Percentiles rank a stretch among this genome's conserved stretches.
Conservation (phyloP, 108 stramenopile species). For the Pseudonitzschia multistriata region DNA sequence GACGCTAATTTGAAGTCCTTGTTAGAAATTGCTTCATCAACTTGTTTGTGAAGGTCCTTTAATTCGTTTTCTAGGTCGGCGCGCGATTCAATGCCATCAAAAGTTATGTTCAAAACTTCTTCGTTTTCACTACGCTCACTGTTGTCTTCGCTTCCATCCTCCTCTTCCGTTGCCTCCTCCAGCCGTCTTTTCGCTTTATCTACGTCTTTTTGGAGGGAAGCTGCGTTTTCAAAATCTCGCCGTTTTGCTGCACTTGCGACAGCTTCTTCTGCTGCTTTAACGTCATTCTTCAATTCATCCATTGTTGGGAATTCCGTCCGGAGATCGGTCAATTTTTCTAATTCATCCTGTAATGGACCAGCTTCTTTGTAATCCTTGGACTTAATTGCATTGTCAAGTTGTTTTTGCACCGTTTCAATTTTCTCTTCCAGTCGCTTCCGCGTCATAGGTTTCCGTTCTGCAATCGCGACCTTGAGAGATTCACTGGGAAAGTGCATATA, state of each 20-base stretch:
- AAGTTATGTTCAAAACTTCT: constrained; percentile 10
- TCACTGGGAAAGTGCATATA: constrained; percentile 30
- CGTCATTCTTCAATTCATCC: constrained; percentile 63
- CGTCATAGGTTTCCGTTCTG: constrained; percentile 71
- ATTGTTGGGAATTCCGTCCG: constrained; percentile 72
- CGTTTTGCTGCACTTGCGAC: constrained; percentile 65
- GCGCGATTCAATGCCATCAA: constrained; percentile 55
- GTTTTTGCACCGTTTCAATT: constrained; percentile 55
- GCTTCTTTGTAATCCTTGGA: constrained; percentile 71
- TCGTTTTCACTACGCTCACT: constrained; percentile 15
- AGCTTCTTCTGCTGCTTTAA: constrained; percentile 50
- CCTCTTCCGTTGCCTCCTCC: constrained; percentile 42
- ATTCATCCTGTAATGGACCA: constrained; percentile 68
- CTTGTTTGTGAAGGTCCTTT: constrained; percentile 28
- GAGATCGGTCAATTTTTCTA: constrained; percentile 59
- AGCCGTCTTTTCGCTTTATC: constrained; percentile 56
- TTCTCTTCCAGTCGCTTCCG: constrained; percentile 59
- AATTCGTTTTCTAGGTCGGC: constrained; percentile 72
- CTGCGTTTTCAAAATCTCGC: constrained; percentile 73
- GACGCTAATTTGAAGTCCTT: constrained; percentile 64
- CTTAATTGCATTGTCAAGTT: constrained; percentile 64
- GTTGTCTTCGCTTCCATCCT: constrained; percentile 11
- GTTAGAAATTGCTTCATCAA: constrained; percentile 57
- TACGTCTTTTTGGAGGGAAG: constrained; percentile 52
- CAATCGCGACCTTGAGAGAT: constrained; percentile 57